Percentiles rank a stretch among this genome's conserved stretches.
Conservation (phyloP, 306 rosid species). For the Alnus glutinosa region DNA sequence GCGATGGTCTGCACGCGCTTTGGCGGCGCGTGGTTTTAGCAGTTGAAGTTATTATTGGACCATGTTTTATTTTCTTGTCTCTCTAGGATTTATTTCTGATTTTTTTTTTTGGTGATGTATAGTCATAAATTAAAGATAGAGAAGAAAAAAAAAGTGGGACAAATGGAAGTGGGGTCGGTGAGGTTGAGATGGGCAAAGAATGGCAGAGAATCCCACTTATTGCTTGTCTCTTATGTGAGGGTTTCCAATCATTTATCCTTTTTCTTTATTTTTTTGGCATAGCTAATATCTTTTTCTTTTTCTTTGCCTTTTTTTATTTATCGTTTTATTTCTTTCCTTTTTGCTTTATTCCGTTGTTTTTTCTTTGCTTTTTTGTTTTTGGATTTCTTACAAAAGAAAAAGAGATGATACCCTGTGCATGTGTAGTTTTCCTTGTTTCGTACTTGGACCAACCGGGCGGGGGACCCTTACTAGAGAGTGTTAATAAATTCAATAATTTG, state of each 20-base stretch:
- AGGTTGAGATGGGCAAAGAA: conserved; percentile 29
- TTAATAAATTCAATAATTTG: no score
- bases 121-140: conserved; percentile 5
- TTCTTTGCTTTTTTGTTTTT: conserved; percentile 26
- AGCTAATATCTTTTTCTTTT: not conserved
- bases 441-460: not conserved
- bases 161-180: conserved; percentile 28
- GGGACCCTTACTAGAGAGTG: no score
- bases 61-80: conserved; percentile 7
- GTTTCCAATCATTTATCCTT: conserved; percentile 34
- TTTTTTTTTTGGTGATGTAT: conserved; percentile 8
- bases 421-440: not conserved
- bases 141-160: conserved; percentile 7
- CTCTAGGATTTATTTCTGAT: not conserved
- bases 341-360: conserved; percentile 24
- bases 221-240: conserved; percentile 52
- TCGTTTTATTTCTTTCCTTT: not conserved
- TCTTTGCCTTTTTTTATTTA: no score
- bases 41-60: not conserved
- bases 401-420: not conserved
- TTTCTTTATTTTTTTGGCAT: not conserved
- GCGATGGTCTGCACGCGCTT: not conserved
- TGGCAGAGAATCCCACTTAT: conserved; percentile 58
- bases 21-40: not conserved
- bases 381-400: not conserved